phyloP scores from a whole-genome alignment of 441 rosid genomes.

The Mallotus repandus region DNA sequence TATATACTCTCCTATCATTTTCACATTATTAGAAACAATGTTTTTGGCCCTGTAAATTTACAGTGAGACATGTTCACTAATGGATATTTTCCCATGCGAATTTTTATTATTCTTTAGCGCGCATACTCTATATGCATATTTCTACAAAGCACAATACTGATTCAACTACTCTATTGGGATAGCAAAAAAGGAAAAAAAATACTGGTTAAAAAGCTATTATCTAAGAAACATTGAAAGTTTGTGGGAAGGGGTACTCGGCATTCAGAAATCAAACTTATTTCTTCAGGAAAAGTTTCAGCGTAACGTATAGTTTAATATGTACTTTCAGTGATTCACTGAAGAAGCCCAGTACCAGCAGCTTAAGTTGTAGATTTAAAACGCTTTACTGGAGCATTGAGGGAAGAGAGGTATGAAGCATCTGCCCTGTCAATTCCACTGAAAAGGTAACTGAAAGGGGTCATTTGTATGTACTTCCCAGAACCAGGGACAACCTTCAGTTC shows the following conservation, averaged over 20 bases:
- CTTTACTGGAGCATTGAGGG: conserved; percentile 76
- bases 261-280: neutral
- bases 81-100: neutral
- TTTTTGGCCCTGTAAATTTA: conserved; percentile 12
- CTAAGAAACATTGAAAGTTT: neutral
- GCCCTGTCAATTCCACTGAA: conserved; percentile 71
- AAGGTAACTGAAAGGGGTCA: conserved; percentile 76
- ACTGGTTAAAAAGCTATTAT: neutral
- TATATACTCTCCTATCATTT: neutral
- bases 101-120: neutral
- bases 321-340: neutral
- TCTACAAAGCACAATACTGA: neutral
- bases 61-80: conserved; percentile 10
- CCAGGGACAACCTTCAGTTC: conserved; percentile 65
- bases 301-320: neutral
- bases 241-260: neutral
- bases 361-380: conserved; percentile 40
- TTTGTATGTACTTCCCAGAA: conserved; percentile 65
- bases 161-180: neutral
- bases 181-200: neutral
- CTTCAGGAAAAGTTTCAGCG: neutral
- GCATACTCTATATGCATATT: neutral
- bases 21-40: neutral
- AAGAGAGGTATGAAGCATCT: conserved; percentile 65
- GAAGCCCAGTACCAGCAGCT: conserved; percentile 16